Evolutionary conservation across 257 asterid species (phyloP).

Genomic region (Ocimum tenuiflorum): DNA sequence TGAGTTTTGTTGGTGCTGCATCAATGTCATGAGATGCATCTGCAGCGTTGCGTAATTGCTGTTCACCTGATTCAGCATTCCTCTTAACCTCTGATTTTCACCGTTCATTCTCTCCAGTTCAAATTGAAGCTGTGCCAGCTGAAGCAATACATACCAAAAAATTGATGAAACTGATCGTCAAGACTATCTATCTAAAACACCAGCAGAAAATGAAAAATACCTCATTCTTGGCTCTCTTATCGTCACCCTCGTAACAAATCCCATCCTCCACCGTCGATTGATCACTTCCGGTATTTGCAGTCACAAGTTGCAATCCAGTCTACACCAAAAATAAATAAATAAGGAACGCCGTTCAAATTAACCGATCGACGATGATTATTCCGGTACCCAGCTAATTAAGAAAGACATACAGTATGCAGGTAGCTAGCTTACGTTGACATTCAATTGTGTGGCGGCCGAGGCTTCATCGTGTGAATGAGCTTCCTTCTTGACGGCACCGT

Average conservation of each 20-base stretch:
- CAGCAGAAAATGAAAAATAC: constrained; percentile 25
- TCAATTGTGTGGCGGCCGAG: constrained; percentile 8
- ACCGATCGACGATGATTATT: no score
- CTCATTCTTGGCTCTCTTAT: constrained; percentile 52
- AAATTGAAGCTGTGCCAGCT: constrained; percentile 56
- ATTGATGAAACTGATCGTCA: no score
- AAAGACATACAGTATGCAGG: neutral
- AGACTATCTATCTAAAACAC: no score
- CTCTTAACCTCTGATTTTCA: constrained; percentile 69
- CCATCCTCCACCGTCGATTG: constrained; percentile 80
- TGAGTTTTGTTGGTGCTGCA: constrained; percentile 34
- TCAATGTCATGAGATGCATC: constrained; percentile 47
- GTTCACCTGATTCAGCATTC: constrained; percentile 63
- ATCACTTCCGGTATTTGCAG: constrained; percentile 67
- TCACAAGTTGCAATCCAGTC: constrained; percentile 92
- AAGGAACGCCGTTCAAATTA: neutral
- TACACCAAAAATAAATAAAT: constrained; percentile 1
- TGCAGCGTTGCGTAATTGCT: constrained; percentile 52
- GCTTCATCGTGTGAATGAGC: constrained; percentile 18
- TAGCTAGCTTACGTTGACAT: constrained; percentile 61
- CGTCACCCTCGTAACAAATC: constrained; percentile 39
- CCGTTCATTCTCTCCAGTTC: constrained; percentile 55
- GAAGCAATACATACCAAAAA: no score
- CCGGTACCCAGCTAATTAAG: no score
- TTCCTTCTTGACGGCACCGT: constrained; percentile 45